phyloP scores from a whole-genome alignment of 2,329 filamentous ascomycete genomes.

The Diaporthe ampelina region DNA sequence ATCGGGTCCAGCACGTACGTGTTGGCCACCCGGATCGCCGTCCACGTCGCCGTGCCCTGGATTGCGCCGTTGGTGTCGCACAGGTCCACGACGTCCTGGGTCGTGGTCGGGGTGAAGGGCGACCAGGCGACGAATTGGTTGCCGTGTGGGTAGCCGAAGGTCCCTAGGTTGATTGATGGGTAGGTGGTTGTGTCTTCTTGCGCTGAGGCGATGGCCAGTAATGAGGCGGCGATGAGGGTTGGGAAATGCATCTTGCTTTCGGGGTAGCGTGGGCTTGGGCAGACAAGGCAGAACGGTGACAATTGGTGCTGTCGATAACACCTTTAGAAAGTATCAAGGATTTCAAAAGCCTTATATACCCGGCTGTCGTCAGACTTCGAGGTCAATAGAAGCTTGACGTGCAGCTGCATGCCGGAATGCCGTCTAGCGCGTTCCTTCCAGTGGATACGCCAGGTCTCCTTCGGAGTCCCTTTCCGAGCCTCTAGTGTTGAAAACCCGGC shows the following conservation, averaged over 20 bases:
- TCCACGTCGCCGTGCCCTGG: constrained; percentile 21
- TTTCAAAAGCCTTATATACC: neutral
- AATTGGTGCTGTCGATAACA: neutral
- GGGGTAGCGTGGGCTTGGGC: no score
- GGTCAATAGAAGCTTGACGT: neutral
- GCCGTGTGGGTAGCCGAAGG: neutral
- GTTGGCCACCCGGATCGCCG: neutral
- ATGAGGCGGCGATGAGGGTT: neutral
- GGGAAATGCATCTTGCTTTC: neutral
- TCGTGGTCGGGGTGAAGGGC: constrained; percentile 7
- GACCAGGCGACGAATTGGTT: constrained; percentile 26
- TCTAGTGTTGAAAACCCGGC: neutral
- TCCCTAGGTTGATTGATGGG: constrained; percentile 11
- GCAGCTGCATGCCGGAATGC: neutral
- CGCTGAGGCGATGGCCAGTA: neutral
- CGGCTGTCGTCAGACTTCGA: neutral
- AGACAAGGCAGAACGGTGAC: neutral
- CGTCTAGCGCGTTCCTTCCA: neutral
- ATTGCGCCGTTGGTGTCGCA: neutral
- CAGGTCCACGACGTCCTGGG: neutral
- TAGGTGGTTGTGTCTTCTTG: neutral
- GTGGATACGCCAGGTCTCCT: neutral
- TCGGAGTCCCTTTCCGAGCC: no score
- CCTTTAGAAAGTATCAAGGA: neutral
- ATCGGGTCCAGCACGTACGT: constrained; percentile 24